A percentile compares a stretch with the other conserved stretches of the same genome.
These are phyloP conservation scores for Bromus sterilis DNA, from an alignment of 176 grass and related monocot species.

Conservation along the genomic window DNA sequence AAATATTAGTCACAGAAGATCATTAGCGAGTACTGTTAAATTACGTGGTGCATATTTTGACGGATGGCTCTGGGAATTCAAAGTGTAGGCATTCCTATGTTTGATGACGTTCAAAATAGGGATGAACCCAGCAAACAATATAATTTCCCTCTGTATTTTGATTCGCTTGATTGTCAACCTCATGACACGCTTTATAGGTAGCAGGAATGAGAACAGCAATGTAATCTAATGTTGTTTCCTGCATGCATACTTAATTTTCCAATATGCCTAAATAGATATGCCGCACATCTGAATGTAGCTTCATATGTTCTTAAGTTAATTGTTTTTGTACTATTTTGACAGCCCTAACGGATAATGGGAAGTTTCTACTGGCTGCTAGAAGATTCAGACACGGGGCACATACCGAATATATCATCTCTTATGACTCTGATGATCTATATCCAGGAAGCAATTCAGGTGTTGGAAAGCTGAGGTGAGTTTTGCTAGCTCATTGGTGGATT, in stretches of 20 bases:
- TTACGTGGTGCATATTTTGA: background rate
- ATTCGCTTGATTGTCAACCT: background rate
- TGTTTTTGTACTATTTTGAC: constrained; percentile 23
- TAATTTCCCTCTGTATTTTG: background rate
- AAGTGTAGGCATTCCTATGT: background rate
- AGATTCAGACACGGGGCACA: constrained; percentile 68
- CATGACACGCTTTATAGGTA: constrained; percentile 1
- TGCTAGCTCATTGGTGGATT: constrained; percentile 8
- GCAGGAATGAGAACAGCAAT: background rate
- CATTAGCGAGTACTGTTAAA: background rate
- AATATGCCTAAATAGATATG: background rate
- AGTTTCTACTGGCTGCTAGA: constrained; percentile 85
- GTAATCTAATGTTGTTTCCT: background rate
- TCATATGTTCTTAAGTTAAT: constrained; percentile 12
- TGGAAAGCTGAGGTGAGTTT: constrained; percentile 75
- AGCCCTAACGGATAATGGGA: constrained; percentile 79
- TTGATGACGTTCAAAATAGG: background rate
- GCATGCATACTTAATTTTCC: background rate
- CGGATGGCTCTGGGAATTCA: background rate
- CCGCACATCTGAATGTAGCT: background rate
- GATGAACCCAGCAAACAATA: background rate
- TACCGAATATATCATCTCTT: constrained; percentile 86
- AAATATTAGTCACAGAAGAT: background rate
- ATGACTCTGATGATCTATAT: constrained; percentile 73
- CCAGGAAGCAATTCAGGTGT: constrained; percentile 82